A percentile compares a stretch with the other conserved stretches of the same genome.
Conservation (phyloP, 345 rosid species). For the Nephelium lappaceum region DNA sequence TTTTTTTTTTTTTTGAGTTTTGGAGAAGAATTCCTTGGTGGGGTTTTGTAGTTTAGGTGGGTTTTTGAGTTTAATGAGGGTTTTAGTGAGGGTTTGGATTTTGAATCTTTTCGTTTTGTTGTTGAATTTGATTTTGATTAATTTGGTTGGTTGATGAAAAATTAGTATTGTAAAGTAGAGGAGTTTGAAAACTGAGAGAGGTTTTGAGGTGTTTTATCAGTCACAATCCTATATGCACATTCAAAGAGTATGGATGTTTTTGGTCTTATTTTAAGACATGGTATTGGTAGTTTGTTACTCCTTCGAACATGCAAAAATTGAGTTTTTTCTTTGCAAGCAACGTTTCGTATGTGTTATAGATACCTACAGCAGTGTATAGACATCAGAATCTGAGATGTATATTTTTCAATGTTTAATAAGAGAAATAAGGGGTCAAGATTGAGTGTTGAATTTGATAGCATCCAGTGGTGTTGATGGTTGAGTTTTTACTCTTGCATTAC, state of each 20-base stretch:
- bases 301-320: background rate
- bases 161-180: background rate
- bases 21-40: no score
- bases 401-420: background rate
- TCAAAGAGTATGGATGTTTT: background rate
- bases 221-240: background rate
- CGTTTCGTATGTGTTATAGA: no score
- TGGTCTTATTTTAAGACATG: background rate
- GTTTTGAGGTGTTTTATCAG: background rate
- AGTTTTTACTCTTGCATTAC: background rate
- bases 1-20: background rate
- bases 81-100: background rate
- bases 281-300: no score
- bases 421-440: background rate
- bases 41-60: background rate
- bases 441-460: background rate
- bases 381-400: no score
- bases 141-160: background rate
- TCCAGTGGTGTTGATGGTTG: background rate
- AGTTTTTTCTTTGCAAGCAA: background rate
- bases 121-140: background rate
- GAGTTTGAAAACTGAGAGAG: background rate
- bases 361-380: no score
- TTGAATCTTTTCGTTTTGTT: background rate
- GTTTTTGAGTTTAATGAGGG: background rate